Evolutionary conservation across 2,329 filamentous ascomycete genomes (phyloP), one percentile per base, ranked within the genome.

Genomic region (Sporothrix brasiliensis): DNA sequence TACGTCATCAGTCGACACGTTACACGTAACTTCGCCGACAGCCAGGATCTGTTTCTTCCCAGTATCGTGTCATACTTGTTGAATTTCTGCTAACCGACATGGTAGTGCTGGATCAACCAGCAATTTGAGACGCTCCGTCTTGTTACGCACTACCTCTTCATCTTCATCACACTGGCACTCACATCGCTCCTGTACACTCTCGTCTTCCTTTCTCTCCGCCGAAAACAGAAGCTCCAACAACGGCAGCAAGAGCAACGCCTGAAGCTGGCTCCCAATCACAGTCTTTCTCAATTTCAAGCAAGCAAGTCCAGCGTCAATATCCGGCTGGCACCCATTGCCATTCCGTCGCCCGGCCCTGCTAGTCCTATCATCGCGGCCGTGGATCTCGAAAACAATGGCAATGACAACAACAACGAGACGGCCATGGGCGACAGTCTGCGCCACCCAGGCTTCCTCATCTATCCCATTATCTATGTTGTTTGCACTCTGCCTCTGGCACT

Each of bases 141-240:
- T 1, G 83, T 83, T 77, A 81, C 86, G 0, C 88, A 90, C 74
- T 90, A 90, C 75, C 78, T 89, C 67, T 90, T 86, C 83, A 87
- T 90, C 70, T 88, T 82, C 71, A 74, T 81, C n/a, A 75, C 77
- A 10, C 76, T 83, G 4, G 72, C 76, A 27, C 19, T 79, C 9
- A 81, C 80, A 0, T 77, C 77, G 63, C 54, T 77, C 3, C 72
- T 82, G 2, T 83, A 83, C 73, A 75, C 74, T 0, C 75, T 79
- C 34, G 78, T 81, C 47, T 81, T 80, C 73, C 69, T 80, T 11
- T 77, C 72, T 7, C 76, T 83, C 0, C 77, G 77, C 50, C 73
- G 72, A 19, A 71, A 72, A 16, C 66, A 70, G 56, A 67, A 58
- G 9, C 56, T 34, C 5, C 56, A 61, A 2, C 52, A 47, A 16